Base-by-base conservation (phyloP, 352 stramenopile genomes). In the Phytopythium litorale region DNA sequence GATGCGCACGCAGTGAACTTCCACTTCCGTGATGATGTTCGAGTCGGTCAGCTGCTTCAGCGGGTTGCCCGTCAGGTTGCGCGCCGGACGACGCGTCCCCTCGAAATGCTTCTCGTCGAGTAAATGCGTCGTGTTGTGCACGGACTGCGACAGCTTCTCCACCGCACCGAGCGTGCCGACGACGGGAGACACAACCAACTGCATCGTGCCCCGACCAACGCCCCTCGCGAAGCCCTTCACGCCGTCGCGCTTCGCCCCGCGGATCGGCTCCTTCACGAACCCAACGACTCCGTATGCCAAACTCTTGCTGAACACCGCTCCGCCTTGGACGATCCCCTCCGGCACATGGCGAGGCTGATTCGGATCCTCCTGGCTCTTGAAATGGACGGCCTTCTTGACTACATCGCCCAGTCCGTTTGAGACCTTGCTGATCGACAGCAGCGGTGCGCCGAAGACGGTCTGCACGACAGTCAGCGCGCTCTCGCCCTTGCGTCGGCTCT, bases 101-200 rank as follows among this genome's bases (percentile, higher is more conserved):
- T 93, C 79, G 56, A 79, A 94, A 37, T 71, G 57, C 50, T 91
- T 95, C 28, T 89, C 84, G 58, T 96, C 87, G 60, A 94, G 68
- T 58, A 96, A 58, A 46, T 96, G 87, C 1, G 87, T 96, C 30
- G 87, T 96, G 70, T 95, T 96, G 66, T 72, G 89, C 56, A 94
- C 68, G 15, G 84, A 93, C 66, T 92, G 78, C 1, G 81, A 79
- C 45, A 96, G 32, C 61, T 96, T 96, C 72, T 96, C 87, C 13
- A 94, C 82, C 4, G 80, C 84, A 12, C 87, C 87, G 18, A 96
- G 68, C 23, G 83, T 92, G 7, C 87, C 87, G 2, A 96, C 82
- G 21, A 96, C 75, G n/a, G 86, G 86, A 43, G 78, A 94, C 18
- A 76, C 87, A 28, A 94, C 72, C 9, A 96, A 64, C 63, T 92